Evolutionary conservation across 176 grass and related monocot species (phyloP).

Genomic region (Lolium rigidum): DNA sequence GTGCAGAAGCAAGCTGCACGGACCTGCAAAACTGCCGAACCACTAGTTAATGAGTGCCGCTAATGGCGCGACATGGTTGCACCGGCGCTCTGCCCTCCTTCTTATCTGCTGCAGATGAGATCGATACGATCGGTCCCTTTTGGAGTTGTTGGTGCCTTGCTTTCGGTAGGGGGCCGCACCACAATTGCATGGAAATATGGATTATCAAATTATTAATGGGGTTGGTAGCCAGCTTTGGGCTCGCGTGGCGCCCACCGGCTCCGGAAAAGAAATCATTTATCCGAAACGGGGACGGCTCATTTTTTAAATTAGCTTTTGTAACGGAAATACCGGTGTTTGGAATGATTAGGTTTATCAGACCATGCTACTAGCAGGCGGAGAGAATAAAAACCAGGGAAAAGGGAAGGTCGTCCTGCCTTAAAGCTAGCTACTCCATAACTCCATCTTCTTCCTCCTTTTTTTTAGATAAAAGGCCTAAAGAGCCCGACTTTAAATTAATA

Average conservation of each 20-base stretch:
- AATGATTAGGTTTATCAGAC: background rate
- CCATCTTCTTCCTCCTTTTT: too few relatives aligned
- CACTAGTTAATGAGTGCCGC: background rate
- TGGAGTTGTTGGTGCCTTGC: conserved; percentile 15
- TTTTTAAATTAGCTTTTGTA: background rate
- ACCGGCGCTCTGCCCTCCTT: background rate
- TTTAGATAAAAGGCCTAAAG: too few relatives aligned
- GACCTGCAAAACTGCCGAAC: too few relatives aligned
- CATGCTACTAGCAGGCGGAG: too few relatives aligned
- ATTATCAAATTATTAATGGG: conserved; percentile 4
- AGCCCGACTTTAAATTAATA: too few relatives aligned
- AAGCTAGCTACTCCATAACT: too few relatives aligned
- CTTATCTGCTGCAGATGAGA: background rate
- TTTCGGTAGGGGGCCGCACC: conserved; percentile 1
- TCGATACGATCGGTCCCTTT: background rate
- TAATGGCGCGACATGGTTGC: background rate
- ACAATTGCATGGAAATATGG: background rate
- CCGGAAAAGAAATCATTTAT: background rate
- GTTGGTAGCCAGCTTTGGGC: conserved; percentile 11
- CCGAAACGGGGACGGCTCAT: background rate
- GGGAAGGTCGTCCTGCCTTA: too few relatives aligned
- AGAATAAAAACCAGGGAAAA: too few relatives aligned
- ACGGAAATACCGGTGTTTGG: background rate
- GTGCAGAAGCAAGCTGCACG: too few relatives aligned
- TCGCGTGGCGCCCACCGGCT: background rate